phyloP scores from a whole-genome alignment of 495 filamentous ascomycete species.

The Trichoderma orchidacearum region DNA sequence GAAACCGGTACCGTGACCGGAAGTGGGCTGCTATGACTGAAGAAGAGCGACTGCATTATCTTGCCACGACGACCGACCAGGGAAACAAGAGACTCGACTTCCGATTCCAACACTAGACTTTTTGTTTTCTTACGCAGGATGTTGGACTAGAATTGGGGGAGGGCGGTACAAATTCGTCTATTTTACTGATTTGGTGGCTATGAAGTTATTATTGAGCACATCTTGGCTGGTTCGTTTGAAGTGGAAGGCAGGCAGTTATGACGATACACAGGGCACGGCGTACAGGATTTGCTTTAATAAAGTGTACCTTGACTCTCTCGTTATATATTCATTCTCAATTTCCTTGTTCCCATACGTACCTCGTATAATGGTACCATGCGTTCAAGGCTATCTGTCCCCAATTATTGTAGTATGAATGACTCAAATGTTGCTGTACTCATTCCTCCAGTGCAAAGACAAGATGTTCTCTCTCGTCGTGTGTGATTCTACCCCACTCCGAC shows the following conservation, averaged over 20 bases:
- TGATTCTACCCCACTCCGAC: conserved; percentile 71
- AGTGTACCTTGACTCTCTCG: neutral
- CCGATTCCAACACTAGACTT: conserved; percentile 12
- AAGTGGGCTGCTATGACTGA: conserved; percentile 23
- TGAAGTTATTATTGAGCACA: neutral
- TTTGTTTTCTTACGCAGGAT: neutral
- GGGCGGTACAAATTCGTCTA: neutral
- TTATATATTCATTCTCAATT: neutral
- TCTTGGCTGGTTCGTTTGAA: neutral
- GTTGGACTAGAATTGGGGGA: neutral
- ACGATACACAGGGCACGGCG: neutral
- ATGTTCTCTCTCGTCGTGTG: conserved; percentile 59
- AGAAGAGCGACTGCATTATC: conserved; percentile 20
- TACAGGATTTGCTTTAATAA: neutral
- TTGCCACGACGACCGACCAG: conserved; percentile 13
- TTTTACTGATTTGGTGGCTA: neutral
- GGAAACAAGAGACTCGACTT: conserved; percentile 17
- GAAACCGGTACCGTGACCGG: conserved; percentile 17
- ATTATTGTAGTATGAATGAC: too few species aligned
- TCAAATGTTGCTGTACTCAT: too few species aligned
- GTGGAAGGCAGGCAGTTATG: neutral
- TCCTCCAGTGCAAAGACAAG: conserved; percentile 38
- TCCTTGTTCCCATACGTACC: too few species aligned
- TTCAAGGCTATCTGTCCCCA: too few species aligned
- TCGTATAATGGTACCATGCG: too few species aligned